These are phyloP conservation scores for Psilocybe subaeruginosa DNA, from an alignment of 768 basidiomycete genomes.

Conservation along the genomic window DNA sequence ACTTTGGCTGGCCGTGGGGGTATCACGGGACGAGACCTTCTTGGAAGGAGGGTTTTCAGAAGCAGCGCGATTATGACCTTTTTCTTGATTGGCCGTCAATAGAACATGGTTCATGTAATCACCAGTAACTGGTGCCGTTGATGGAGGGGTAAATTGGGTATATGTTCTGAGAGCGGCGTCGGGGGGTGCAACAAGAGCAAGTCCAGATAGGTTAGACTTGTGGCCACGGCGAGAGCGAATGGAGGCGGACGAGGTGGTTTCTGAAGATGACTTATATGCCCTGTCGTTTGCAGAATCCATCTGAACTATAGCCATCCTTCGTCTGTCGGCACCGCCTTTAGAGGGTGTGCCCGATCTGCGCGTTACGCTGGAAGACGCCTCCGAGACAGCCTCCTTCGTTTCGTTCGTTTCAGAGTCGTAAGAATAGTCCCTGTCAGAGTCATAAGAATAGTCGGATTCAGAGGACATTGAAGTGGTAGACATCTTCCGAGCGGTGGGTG, in stretches of 20 bases:
- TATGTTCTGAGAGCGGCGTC: conserved; percentile 62
- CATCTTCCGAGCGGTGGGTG: conserved; percentile 29
- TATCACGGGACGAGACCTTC: conserved; percentile 36
- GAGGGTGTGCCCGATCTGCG: conserved; percentile 57
- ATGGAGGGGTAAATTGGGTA: conserved; percentile 55
- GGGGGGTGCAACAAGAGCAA: conserved; percentile 75
- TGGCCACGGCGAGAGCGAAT: conserved; percentile 43
- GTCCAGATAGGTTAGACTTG: conserved; percentile 44
- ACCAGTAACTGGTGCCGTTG: conserved; percentile 44
- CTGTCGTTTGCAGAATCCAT: conserved; percentile 45
- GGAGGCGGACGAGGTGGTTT: conserved; percentile 27
- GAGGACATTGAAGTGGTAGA: conserved; percentile 39
- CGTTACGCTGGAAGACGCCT: conserved; percentile 30
- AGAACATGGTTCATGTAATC: conserved; percentile 21
- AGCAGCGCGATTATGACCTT: conserved; percentile 46
- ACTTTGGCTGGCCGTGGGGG: conserved; percentile 47
- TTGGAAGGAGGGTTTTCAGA: conserved; percentile 43
- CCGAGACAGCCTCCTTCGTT: conserved; percentile 28
- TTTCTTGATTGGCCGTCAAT: conserved; percentile 23
- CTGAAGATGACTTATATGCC: conserved; percentile 27
- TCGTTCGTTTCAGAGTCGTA: conserved; percentile 39
- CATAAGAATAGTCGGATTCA: conserved; percentile 49
- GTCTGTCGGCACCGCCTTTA: conserved; percentile 63
- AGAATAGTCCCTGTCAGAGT: conserved; percentile 49
- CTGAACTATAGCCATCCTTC: conserved; percentile 69